Base-by-base conservation (phyloP, 768 basidiomycete species). In the Scleroderma citrinum region DNA sequence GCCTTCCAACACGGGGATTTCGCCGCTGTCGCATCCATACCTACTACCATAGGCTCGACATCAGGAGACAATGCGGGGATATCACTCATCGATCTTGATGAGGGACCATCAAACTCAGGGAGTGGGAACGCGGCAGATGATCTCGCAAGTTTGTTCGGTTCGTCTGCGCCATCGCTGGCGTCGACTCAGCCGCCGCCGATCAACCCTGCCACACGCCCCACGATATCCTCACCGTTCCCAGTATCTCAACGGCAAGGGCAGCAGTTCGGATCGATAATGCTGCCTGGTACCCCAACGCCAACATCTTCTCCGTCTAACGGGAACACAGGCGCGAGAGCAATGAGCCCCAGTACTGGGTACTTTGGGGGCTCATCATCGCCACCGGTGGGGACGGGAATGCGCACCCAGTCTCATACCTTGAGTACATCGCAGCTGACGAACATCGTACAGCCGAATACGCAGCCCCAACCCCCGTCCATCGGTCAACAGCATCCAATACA, bases 1-100 rank as follows among this genome's bases (percentile, higher is more conserved):
- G 85, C 92, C 0, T 97, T 87, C 77, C 92, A 92, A 69, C 82
- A 80, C 49, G 96, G 96, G 44, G 93, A 99, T 69, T 94, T 82
- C 62, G 76, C 74, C 16, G 82, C 83, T 7, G 69, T 81, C 20
- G 82, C 82, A 50, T 84, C 85, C 6, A 79, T 88, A 50, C 89
- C 87, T 3, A 62, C 74, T 4, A 81, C 86, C 58, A 67, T 81
- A 23, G 69, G 73, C 40, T 66, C 64, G n/a, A 59, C 58, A 34
- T 60, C 65, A 29, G 57, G 23, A 3, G 58, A 45, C 6, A 51
- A 53, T 30, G 54, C 55, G 19, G 69, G 66, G 30, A 47, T 69
- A 5, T 87, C 87, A 2, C 74, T 92, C 47, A 91, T 92, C 59
- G 88, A 91, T 66, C 75, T 92, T 53, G 86, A 91, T 57, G 87